Conservation (phyloP, 495 filamentous ascomycete genomes). For the Podospora australis region DNA sequence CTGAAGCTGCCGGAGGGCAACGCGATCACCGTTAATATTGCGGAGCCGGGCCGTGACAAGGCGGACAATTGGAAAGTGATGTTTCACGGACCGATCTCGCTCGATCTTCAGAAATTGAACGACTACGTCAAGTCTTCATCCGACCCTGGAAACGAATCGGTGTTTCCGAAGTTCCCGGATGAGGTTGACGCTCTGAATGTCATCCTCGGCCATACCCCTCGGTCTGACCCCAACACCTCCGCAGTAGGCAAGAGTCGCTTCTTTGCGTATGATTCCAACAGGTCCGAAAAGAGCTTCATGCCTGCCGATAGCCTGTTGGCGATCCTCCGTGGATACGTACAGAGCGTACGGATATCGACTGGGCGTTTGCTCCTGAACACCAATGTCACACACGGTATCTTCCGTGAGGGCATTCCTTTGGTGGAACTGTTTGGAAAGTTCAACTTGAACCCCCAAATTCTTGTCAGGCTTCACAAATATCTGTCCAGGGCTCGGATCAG, state of each 20-base stretch:
- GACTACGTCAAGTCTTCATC: constrained; percentile 42
- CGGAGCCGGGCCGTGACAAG: constrained; percentile 36
- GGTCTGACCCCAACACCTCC: constrained; percentile 21
- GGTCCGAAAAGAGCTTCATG: constrained; percentile 16
- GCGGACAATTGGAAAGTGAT: constrained; percentile 36
- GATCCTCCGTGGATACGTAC: constrained; percentile 57
- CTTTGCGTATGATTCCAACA: constrained; percentile 30
- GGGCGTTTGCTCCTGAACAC: constrained; percentile 58
- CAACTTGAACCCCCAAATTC: neutral
- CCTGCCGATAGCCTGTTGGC: constrained; percentile 35
- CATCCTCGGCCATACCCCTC: constrained; percentile 38
- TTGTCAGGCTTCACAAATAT: constrained; percentile 31
- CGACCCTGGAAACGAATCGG: constrained; percentile 32
- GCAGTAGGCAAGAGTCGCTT: constrained; percentile 37
- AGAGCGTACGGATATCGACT: constrained; percentile 60
- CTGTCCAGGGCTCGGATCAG: constrained; percentile 41
- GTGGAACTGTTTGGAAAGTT: constrained; percentile 15
- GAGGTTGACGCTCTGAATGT: constrained; percentile 45
- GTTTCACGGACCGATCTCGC: constrained; percentile 31
- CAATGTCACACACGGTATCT: constrained; percentile 45
- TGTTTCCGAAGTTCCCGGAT: constrained; percentile 34
- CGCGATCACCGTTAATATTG: constrained; percentile 35
- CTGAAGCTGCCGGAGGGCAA: constrained; percentile 30
- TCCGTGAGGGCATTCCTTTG: constrained; percentile 26
- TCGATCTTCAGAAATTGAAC: constrained; percentile 45